Evolutionary conservation across 192 early-diverging fungal genomes (phyloP), one percentile per base, ranked within the genome.

Genomic region (Spizellomyces sp.): DNA sequence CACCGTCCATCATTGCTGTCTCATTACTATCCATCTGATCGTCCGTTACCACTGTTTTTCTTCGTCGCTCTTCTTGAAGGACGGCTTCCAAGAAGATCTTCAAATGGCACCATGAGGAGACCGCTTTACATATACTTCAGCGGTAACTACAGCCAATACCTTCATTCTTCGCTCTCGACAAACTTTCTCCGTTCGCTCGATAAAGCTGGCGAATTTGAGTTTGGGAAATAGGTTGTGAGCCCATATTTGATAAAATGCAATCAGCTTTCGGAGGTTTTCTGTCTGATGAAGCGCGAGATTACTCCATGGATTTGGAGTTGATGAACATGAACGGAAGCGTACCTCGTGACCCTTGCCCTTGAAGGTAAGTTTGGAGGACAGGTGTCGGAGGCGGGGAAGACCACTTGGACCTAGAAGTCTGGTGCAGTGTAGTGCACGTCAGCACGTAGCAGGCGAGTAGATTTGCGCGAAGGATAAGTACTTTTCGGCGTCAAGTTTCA

Each of bases 231-330:
- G 74, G 4, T 58, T 58, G 47, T 79, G 80, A 4, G 60, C 80
- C 80, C 80, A 81, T 14, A 79, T 76, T 58, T 81, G 73, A 48
- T 81, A 81, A n/a, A 62, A 67, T 45, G 74, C 56, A 48, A 81
- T 62, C 8, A 81, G 60, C 48, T 74, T 68, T 19, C 66, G 64
- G 54, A 81, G 67, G 59, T 81, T 67, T 41, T 17, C 21, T 14
- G 19, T 57, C 48, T 7, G 21, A 48, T 10, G 45, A 22, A n/a
- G 62, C 42, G 60, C 7, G 45, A 67, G 19, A 43, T 22, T n/a
- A 14, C 8, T 27, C 36, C 0, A 36, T 45, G 9, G 6, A 43
- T 27, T 0, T 14, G 9, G 58, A 12, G 43, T 9, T 15, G 21
- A 62, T 12, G 8, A 0, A 17, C 8, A 9, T 36, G 12, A 5